Base-by-base conservation (phyloP, 768 basidiomycete species). In the Russula abietina region DNA sequence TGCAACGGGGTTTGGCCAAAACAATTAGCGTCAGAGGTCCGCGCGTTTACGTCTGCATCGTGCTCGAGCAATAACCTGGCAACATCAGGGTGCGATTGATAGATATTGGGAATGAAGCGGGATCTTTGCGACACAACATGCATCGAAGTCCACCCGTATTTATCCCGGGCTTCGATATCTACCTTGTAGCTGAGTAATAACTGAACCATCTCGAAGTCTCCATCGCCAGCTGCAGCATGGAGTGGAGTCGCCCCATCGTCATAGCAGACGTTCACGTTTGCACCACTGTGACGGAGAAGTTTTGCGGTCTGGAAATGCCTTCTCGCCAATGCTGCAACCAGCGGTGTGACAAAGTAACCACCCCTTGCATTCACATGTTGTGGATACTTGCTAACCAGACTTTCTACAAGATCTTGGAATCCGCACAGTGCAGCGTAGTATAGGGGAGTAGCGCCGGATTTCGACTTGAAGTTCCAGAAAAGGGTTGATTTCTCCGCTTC, bases 401-500 rank as follows among this genome's bases (percentile, higher is more conserved):
- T 32, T 33, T 52, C 51, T 3, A 32, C 28, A 2, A 52, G 17
- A n/a, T 33, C 51, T 5, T 33, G 19, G 19, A 52, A 52, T 32
- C 51, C 51, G 12, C 32, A 52, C 9, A 52, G 32, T 11, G 51
- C 51, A 3, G 51, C 51, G 32, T 52, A 52, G 19, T 52, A 52
- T 17, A 52, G 32, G 5, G 51, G 51, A 32, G 17, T 17, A 2
- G 19, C 32, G 8, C 17, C 16, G 7, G 51, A 22, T 33, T 1
- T 33, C 4, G 17, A 3, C 1, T 0, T 32, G 19, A 7, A 19
- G 7, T 30, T 1, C 1, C 19, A 51, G 8, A 30, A 9, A 10
- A 16, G 19, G 10, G n/a, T n/a, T 17, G 24, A 8, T 0, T 3
- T 9, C 0, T 3, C 16, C 3, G 0, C 9, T n/a, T n/a, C n/a